These are phyloP conservation scores for Phytophthora parvispora DNA, from an alignment of 352 stramenopile genomes.

Conservation along the genomic window DNA sequence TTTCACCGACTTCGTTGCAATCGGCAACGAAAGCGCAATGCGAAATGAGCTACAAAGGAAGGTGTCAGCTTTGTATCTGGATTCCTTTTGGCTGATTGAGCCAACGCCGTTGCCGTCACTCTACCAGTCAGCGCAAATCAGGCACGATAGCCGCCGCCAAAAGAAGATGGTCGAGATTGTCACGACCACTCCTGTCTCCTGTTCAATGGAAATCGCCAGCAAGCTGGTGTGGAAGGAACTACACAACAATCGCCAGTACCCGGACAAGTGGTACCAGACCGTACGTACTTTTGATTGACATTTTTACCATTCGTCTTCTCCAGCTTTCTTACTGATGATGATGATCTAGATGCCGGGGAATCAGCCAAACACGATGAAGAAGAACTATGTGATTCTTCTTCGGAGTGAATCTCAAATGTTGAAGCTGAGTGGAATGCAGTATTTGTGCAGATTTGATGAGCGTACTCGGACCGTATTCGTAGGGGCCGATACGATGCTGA, in stretches of 20 bases:
- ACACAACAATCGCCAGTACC: constrained; percentile 3
- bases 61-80: neutral
- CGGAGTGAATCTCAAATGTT: neutral
- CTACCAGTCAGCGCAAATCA: neutral
- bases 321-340: neutral
- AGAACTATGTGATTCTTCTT: neutral
- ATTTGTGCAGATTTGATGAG: constrained; percentile 6
- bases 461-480: constrained; percentile 1
- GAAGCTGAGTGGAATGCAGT: constrained; percentile 2
- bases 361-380: neutral
- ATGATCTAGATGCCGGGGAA: neutral
- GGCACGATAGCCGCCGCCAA: neutral
- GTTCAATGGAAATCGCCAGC: constrained; percentile 4
- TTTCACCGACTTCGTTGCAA: neutral
- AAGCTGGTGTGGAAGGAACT: constrained; percentile 3
- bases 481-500: constrained; percentile 1
- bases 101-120: neutral
- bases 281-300: neutral
- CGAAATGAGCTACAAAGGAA: neutral
- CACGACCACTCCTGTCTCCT: neutral
- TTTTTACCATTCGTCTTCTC: no score
- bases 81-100: neutral
- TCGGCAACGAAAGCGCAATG: neutral
- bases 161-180: constrained; percentile 7
- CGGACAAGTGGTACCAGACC: constrained; percentile 13